Conservation (phyloP, 2,329 filamentous ascomycete genomes). For the Hypoxylon sp. region DNA sequence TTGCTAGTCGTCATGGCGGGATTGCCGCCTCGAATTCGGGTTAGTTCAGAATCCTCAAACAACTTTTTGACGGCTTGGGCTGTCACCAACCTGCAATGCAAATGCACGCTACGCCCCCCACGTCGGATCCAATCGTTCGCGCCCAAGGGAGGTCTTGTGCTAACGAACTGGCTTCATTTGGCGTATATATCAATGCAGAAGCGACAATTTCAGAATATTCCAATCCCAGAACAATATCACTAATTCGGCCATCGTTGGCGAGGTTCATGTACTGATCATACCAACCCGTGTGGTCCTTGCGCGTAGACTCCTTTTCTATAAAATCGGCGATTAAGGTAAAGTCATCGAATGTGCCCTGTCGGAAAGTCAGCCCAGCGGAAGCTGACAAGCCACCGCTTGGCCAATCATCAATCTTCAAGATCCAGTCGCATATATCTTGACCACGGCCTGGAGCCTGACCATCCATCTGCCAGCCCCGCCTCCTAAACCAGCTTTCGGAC, state of each 20-base stretch:
- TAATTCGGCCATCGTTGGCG: constrained; percentile 63
- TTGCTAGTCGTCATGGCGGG: constrained; percentile 61
- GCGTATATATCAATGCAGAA: constrained; percentile 68
- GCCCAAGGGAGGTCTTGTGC: constrained; percentile 71
- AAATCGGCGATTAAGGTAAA: constrained; percentile 64
- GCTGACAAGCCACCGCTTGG: constrained; percentile 58
- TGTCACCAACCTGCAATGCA: constrained; percentile 67
- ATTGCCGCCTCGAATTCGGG: constrained; percentile 59
- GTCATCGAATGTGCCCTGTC: constrained; percentile 63
- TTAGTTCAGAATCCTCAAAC: constrained; percentile 37
- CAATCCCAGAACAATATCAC: constrained; percentile 69
- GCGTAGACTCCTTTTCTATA: constrained; percentile 64
- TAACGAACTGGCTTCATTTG: constrained; percentile 62
- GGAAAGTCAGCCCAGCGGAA: constrained; percentile 61
- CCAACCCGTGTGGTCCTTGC: constrained; percentile 68
- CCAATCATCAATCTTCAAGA: constrained; percentile 67
- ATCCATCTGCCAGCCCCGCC: constrained; percentile 68
- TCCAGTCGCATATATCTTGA: constrained; percentile 67
- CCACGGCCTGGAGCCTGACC: constrained; percentile 62
- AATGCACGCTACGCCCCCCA: constrained; percentile 73
- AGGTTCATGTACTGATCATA: constrained; percentile 72
- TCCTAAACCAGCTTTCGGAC: constrained; percentile 67
- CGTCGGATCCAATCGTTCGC: constrained; percentile 63
- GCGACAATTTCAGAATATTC: constrained; percentile 66
- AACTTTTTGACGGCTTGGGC: constrained; percentile 9